Percentiles rank a stretch among this genome's conserved stretches.
These are phyloP conservation scores for Talaromyces liani DNA, from an alignment of 495 filamentous ascomycete genomes.

Conservation along the genomic window DNA sequence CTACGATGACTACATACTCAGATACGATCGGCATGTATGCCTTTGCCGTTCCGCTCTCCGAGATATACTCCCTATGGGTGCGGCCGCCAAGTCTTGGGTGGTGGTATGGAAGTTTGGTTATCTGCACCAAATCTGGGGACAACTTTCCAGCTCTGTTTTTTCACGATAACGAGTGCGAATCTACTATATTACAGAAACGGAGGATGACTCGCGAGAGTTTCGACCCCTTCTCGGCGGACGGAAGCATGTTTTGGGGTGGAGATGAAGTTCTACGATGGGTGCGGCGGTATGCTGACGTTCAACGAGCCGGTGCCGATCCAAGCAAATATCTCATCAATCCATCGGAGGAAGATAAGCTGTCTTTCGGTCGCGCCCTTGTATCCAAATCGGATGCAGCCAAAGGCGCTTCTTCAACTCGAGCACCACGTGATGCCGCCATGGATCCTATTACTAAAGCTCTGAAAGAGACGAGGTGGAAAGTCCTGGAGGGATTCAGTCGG, in stretches of 20 bases:
- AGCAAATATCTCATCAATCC: conserved; percentile 91
- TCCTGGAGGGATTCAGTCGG: conserved; percentile 89
- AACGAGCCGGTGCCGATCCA: conserved; percentile 74
- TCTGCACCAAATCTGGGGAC: conserved; percentile 84
- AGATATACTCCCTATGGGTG: conserved; percentile 84
- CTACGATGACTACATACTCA: conserved; percentile 60
- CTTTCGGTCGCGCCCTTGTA: conserved; percentile 55
- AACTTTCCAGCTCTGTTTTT: conserved; percentile 95
- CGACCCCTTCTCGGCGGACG: conserved; percentile 80
- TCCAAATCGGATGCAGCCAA: conserved; percentile 25
- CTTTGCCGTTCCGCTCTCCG: conserved; percentile 83
- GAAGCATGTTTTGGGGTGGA: conserved; percentile 92
- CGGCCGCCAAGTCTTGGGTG: conserved; percentile 90
- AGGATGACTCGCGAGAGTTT: conserved; percentile 73
- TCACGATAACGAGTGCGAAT: conserved; percentile 93
- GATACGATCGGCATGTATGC: conserved; percentile 78
- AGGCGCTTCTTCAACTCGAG: conserved; percentile 19
- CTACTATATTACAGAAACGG: conserved; percentile 90
- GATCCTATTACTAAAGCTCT: conserved; percentile 91
- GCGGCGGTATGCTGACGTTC: conserved; percentile 70
- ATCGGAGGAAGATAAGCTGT: conserved; percentile 68
- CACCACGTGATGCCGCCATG: conserved; percentile 66
- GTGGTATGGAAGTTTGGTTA: conserved; percentile 95
- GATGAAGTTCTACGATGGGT: conserved; percentile 94
- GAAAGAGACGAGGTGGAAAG: conserved; percentile 93